Evolutionary conservation across 1,139 yeast species (phyloP), one percentile per base, ranked within the genome.

Genomic region (Meyerozyma smithsonii): DNA sequence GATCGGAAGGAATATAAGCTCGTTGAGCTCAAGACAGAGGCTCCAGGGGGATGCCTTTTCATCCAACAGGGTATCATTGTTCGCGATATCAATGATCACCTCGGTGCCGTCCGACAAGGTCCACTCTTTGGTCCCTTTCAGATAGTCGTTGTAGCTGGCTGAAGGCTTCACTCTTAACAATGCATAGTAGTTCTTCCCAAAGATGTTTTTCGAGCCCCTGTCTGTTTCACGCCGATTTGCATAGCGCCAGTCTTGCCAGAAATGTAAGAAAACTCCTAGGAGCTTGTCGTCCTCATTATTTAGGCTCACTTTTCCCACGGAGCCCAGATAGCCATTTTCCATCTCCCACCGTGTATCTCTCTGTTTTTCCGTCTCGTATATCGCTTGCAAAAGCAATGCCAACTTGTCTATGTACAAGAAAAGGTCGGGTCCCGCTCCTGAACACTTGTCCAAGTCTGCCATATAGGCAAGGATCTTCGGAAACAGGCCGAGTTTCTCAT

Each of bases 401-500:
- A 66, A 40, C 33, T 55, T 52, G 38, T 67, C 71, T 35, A 64
- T 40, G 44, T 63, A 61, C 6, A 49, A 44, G 40, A 68, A 65
- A 38, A 67, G 51, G 44, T 69, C 69, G 14, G 56, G 55, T 26
- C 54, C 58, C 1, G 61, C 43, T 4, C 62, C 56, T 3, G 48
- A 42, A 5, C 72, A 62, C 30, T 64, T 50, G 44, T 71, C 77
- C 18, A 70, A 52, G 19, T 55, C 61, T 4, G 72, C 66, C 42
- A 71, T 56, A 41, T 63, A 65, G 36, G 58, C 58, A 43, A 71
- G 54, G 47, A 69, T 70, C 4, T 37, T 39, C 0, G 75, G 72
- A 39, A 71, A 70, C 6, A 52, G 44, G 30, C 60, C 59, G 40
- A 69, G 51, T 19, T 44, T 51, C 2, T 42, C 42, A 1, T 51